phyloP scores from a whole-genome alignment of 768 basidiomycete genomes.

The Obba rivulosa region DNA sequence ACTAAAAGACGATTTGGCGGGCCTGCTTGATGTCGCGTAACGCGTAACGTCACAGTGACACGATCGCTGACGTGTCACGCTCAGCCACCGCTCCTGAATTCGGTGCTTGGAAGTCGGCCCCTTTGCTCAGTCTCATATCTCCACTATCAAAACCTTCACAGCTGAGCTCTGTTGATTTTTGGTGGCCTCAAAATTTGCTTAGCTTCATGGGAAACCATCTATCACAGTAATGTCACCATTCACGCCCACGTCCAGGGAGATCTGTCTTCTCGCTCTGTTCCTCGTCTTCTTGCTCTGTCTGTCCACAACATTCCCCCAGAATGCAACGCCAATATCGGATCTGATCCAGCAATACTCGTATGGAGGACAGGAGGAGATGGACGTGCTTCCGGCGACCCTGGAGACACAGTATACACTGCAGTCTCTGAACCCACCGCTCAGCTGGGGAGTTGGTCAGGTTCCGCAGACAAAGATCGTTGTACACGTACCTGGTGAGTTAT shows the following conservation, averaged over 20 bases:
- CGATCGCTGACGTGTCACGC: too few species aligned
- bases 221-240: constrained; percentile 18
- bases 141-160: too few species aligned
- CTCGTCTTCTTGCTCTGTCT: constrained; percentile 20
- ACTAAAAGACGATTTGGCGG: too few species aligned
- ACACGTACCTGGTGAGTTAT: constrained; percentile 41
- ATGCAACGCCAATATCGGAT: constrained; percentile 3
- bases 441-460: constrained; percentile 28
- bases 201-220: too few species aligned
- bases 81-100: too few species aligned
- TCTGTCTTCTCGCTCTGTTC: constrained; percentile 22
- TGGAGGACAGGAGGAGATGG: constrained; percentile 7
- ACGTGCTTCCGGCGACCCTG: constrained; percentile 10
- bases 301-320: constrained; percentile 9
- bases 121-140: too few species aligned
- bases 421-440: constrained; percentile 15
- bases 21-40: too few species aligned
- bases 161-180: too few species aligned
- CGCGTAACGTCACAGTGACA: too few species aligned
- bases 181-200: too few species aligned
- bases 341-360: constrained; percentile 5
- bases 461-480: constrained; percentile 64
- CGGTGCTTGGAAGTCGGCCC: too few species aligned
- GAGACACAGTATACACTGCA: constrained; percentile 23
- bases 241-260: constrained; percentile 25